Base-by-base conservation (phyloP, 2,329 filamentous ascomycete species). In the Fusarium decemcellulare region DNA sequence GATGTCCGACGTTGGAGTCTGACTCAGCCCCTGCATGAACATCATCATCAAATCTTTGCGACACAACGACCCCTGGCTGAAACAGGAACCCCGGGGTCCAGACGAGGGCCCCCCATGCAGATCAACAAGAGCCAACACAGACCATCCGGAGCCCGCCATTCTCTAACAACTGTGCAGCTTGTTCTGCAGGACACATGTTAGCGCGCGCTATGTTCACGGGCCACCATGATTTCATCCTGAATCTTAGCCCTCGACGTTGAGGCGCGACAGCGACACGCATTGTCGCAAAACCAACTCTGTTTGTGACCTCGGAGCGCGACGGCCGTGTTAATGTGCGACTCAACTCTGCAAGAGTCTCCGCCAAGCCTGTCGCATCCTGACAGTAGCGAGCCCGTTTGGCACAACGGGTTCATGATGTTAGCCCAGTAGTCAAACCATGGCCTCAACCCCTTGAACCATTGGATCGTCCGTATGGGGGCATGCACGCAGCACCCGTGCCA, bases 1-100 rank as follows among this genome's bases (percentile, higher is more conserved):
- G 18, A 47, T 29, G 44, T n/a, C 32, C 42, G 53, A 44, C 8
- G 53, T 50, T 57, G 34, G 36, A 51, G 34, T 42, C 36, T 58
- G 36, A 58, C 18, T 16, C n/a, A 47, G 39, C 54, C 51, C 67
- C 55, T 70, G 63, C 67, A 71, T 68, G 46, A 53, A 63, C 23
- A 34, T 68, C 48, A 42, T 67, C 39, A 65, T 61, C 60, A 46
- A 56, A 48, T 34, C 59, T 61, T 55, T 67, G 63, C 67, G 59
- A 71, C 67, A 64, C 52, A 34, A 53, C 56, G 40, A 15, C 34
- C 52, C 59, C 42, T 16, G 52, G 59, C 67, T 70, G 67, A 70
- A 70, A 70, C 67, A 71, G 63, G 59, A 70, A 59, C 48, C 52
- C 36, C 47, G 40, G 32, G 32, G 46, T 52, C 27, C 63, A 70